Conservation (phyloP, 192 early-diverging fungal species). For the Gaertneriomyces semiglobifer region DNA sequence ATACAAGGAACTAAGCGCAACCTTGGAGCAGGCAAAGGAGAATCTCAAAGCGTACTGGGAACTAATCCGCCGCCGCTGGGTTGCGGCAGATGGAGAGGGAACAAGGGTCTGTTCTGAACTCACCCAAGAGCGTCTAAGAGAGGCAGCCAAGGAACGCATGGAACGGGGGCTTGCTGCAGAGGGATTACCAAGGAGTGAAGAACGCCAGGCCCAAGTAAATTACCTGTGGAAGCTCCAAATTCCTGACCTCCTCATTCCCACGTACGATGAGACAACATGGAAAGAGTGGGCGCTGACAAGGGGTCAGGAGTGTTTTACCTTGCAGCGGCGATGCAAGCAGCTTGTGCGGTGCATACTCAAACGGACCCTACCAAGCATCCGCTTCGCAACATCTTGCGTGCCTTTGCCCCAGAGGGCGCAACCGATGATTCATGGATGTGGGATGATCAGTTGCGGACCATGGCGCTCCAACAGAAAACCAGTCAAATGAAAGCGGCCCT, state of each 20-base stretch:
- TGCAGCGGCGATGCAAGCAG: background rate
- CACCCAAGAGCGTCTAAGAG: background rate
- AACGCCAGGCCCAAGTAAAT: conserved; percentile 1
- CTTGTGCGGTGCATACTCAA: background rate
- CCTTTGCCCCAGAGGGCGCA: conserved; percentile 11
- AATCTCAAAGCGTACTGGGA: background rate
- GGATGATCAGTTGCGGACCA: background rate
- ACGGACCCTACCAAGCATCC: background rate
- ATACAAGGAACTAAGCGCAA: background rate
- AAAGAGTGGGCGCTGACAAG: conserved; percentile 1
- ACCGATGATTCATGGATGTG: conserved; percentile 5
- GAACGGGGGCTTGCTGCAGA: background rate
- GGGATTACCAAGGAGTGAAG: background rate
- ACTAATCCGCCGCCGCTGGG: background rate
- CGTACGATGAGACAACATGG: background rate
- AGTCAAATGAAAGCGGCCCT: conserved; percentile 1
- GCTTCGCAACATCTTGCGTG: background rate
- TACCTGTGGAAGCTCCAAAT: conserved; percentile 1
- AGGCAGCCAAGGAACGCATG: background rate
- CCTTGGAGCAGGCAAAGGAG: conserved; percentile 5
- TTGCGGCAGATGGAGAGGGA: background rate
- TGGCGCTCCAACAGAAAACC: background rate
- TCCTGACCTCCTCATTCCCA: background rate
- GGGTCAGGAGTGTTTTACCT: background rate
- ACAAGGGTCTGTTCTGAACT: background rate